These are phyloP conservation scores for Boletus sp. DNA, from an alignment of 768 basidiomycete genomes.

Conservation along the genomic window DNA sequence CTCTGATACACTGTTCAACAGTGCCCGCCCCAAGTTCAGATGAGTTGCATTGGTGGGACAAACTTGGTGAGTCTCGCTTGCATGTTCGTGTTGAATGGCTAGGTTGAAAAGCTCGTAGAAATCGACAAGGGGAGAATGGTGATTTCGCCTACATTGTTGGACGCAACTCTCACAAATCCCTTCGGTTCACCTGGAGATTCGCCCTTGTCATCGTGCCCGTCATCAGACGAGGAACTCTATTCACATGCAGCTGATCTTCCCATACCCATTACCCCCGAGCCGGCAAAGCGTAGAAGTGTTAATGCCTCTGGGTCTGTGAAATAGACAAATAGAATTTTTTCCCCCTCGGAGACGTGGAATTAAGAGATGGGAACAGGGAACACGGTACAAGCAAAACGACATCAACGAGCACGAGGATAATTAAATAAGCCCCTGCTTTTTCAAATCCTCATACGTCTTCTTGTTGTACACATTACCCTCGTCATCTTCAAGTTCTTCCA, in stretches of 20 bases:
- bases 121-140: conserved; percentile 15
- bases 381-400: conserved; percentile 2
- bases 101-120: conserved; percentile 12
- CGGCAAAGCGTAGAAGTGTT: conserved; percentile 6
- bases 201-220: conserved; percentile 69
- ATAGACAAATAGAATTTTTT: conserved; percentile 2
- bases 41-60: conserved; percentile 76
- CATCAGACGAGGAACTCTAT: conserved; percentile 85
- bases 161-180: conserved; percentile 55
- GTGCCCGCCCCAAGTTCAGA: conserved; percentile 88
- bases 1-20: conserved; percentile 29
- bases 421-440: conserved; percentile 90
- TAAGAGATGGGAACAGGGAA: background rate
- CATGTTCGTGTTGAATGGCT: background rate
- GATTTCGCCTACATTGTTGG: conserved; percentile 40
- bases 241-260: conserved; percentile 69
- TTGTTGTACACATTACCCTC: conserved; percentile 98
- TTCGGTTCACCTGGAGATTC: conserved; percentile 71
- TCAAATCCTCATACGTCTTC: conserved; percentile 96
- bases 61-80: conserved; percentile 47
- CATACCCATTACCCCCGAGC: conserved; percentile 54
- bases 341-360: background rate
- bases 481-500: conserved; percentile 97
- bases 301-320: conserved; percentile 6
- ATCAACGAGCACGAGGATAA: background rate